phyloP scores from a whole-genome alignment of 441 rosid species.

The Cnidoscolus chayamansa region DNA sequence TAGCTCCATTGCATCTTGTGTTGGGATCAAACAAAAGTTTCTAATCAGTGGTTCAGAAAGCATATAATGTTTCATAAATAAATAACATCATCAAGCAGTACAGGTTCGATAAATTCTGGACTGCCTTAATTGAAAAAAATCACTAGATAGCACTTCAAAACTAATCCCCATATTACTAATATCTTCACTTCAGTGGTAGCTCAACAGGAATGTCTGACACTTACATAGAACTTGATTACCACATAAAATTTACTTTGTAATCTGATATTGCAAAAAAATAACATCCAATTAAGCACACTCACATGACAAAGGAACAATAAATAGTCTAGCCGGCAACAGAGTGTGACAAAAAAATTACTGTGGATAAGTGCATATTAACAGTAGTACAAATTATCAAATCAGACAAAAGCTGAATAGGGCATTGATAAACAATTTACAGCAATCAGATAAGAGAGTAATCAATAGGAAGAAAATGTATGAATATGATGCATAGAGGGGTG shows the following conservation, averaged over 20 bases:
- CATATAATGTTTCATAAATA: not conserved
- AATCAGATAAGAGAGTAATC: not conserved
- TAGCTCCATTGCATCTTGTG: not conserved
- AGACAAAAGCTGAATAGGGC: not conserved
- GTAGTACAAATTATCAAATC: not conserved
- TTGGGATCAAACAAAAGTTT: not conserved
- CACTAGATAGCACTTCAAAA: not conserved
- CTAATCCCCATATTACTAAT: not conserved
- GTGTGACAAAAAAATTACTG: not conserved
- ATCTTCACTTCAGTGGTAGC: slow-evolving; percentile 8
- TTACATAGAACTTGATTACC: not conserved
- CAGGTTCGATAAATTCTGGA: not conserved
- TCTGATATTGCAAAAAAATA: not conserved
- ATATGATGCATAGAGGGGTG: not conserved
- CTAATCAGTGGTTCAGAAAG: not conserved
- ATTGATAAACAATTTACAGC: not conserved
- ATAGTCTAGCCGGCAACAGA: slow-evolving; percentile 4
- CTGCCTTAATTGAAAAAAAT: not conserved
- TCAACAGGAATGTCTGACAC: not conserved
- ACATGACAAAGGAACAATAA: not conserved
- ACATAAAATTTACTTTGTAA: not conserved
- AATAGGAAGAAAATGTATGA: not conserved
- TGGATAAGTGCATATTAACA: not conserved
- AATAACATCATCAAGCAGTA: not conserved
- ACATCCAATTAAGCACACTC: not conserved